phyloP scores from a whole-genome alignment of 768 basidiomycete species.

The Boletus rufocinnamomeus region DNA sequence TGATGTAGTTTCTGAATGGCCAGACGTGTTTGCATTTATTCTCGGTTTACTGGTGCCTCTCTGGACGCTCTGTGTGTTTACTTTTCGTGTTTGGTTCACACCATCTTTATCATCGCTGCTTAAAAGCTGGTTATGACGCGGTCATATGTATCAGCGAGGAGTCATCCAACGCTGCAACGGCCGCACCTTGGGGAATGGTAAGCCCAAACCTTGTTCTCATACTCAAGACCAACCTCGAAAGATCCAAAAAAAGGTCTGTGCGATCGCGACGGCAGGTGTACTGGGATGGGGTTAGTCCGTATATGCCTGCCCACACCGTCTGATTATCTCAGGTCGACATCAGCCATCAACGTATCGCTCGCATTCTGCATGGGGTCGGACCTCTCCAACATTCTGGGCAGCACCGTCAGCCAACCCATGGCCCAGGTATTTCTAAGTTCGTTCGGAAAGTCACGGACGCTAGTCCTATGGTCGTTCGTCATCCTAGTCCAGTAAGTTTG shows the following conservation, averaged over 20 bases:
- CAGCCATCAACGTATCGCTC: conserved; percentile 53
- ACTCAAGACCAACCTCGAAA: background rate
- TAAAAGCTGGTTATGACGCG: conserved; percentile 46
- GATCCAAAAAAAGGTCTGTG: conserved; percentile 21
- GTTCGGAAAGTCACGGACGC: conserved; percentile 42
- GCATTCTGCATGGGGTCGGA: conserved; percentile 60
- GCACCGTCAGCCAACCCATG: conserved; percentile 42
- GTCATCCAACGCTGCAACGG: conserved; percentile 52
- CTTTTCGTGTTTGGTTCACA: background rate
- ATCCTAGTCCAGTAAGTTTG: conserved; percentile 45
- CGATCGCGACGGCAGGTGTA: conserved; percentile 46
- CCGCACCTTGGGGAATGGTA: conserved; percentile 59
- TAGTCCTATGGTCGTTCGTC: conserved; percentile 55
- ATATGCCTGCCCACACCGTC: background rate
- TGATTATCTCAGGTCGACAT: background rate
- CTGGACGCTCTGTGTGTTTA: conserved; percentile 42
- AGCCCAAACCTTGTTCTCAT: conserved; percentile 9
- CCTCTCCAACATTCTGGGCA: conserved; percentile 38
- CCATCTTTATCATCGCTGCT: background rate
- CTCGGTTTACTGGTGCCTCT: conserved; percentile 49
- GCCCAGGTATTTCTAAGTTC: conserved; percentile 42
- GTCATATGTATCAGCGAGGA: conserved; percentile 55
- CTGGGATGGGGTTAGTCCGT: conserved; percentile 43
- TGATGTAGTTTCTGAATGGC: conserved; percentile 41
- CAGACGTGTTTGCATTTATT: conserved; percentile 47